Evolutionary conservation across 192 early-diverging fungal species (phyloP).

Genomic region (Funneliformis mosseae): DNA sequence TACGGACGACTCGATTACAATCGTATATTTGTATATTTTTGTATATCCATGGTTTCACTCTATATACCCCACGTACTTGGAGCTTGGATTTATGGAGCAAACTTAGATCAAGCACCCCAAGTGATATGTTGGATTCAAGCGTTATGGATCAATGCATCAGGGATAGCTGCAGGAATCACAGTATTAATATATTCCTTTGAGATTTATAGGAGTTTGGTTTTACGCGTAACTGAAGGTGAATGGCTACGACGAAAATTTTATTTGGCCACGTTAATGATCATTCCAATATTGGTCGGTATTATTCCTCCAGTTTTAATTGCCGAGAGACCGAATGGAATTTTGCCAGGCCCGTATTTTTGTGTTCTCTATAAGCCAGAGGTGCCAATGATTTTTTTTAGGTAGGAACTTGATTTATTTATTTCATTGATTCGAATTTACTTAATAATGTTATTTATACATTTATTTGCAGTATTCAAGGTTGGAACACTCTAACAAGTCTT

Average conservation of each 20-base stretch:
- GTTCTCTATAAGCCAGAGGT: slow-evolving; percentile 16
- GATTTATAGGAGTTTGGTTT: slow-evolving; percentile 21
- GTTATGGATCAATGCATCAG: slow-evolving; percentile 22
- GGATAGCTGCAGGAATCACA: background rate
- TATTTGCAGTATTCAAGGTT: slow-evolving; percentile 15
- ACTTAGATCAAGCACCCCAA: background rate
- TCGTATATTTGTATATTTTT: slow-evolving; percentile 30
- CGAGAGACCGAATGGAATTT: slow-evolving; percentile 21
- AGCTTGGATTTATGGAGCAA: slow-evolving; percentile 20
- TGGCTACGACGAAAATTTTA: slow-evolving; percentile 25
- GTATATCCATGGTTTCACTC: slow-evolving; percentile 16
- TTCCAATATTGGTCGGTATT: slow-evolving; percentile 28
- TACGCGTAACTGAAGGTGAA: slow-evolving; percentile 1
- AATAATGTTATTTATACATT: no score
- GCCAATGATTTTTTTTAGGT: slow-evolving; percentile 17
- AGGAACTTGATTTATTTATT: no score
- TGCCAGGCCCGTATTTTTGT: slow-evolving; percentile 23
- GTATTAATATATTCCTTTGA: slow-evolving; percentile 21
- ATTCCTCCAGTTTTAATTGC: slow-evolving; percentile 17
- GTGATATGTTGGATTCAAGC: slow-evolving; percentile 23
- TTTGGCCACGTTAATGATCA: background rate
- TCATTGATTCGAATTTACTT: no score
- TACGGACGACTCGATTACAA: slow-evolving; percentile 24
- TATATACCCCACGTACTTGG: slow-evolving; percentile 28
- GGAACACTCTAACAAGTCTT: slow-evolving; percentile 25